These are phyloP conservation scores for Luvunga scandens DNA, from an alignment of 345 rosid genomes.

Conservation along the genomic window DNA sequence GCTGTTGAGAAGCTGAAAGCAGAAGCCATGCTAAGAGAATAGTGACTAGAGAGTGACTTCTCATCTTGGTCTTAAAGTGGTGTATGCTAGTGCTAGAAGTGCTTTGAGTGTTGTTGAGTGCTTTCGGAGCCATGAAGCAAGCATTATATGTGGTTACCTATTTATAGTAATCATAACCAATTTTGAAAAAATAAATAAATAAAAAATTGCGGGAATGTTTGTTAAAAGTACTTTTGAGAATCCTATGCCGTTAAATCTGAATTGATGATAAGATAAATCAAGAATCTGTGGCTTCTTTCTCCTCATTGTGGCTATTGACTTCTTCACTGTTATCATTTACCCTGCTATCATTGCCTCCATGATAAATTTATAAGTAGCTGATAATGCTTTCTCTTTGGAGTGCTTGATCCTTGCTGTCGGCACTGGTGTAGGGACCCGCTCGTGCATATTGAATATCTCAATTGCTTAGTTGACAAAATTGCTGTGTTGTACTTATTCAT, in stretches of 20 bases:
- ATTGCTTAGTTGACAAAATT: background rate
- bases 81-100: conserved; percentile 23
- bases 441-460: conserved; percentile 12
- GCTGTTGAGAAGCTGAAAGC: conserved; percentile 25
- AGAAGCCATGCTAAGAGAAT: conserved; percentile 41
- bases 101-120: conserved; percentile 7
- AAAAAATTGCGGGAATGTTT: conserved; percentile 21
- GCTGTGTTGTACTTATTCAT: background rate
- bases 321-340: conserved; percentile 39
- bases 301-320: conserved; percentile 48
- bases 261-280: conserved; percentile 21
- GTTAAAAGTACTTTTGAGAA: conserved; percentile 38
- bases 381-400: conserved; percentile 24
- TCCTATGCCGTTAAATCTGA: conserved; percentile 37
- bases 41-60: conserved; percentile 18
- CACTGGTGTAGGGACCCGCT: conserved; percentile 25
- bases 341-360: conserved; percentile 42
- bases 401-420: conserved; percentile 30
- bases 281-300: conserved; percentile 26
- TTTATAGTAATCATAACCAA: conserved; percentile 41
- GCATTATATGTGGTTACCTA: background rate
- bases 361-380: conserved; percentile 21
- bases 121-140: conserved; percentile 20
- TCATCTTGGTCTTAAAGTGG: conserved; percentile 32
- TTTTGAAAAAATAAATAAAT: conserved; percentile 20